Conservation (phyloP, 1,139 yeast genomes). For the Trichomonascaceae sp. region DNA sequence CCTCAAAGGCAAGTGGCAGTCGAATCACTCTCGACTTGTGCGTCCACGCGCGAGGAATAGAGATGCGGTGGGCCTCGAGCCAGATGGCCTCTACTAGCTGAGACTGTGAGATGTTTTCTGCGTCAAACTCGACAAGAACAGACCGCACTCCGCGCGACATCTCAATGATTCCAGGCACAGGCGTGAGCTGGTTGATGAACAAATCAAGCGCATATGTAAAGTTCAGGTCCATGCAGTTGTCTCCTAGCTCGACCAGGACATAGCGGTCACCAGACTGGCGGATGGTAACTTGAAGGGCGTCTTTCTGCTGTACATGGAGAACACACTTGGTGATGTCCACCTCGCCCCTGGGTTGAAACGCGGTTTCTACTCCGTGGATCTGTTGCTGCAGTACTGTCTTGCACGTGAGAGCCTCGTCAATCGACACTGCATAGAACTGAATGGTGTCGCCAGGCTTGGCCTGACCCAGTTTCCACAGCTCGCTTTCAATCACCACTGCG, state of each 20-base stretch:
- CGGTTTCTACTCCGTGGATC: slow-evolving; percentile 8
- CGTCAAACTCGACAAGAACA: slow-evolving; percentile 73
- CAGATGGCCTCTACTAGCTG: slow-evolving; percentile 45
- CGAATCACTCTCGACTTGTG: slow-evolving; percentile 71
- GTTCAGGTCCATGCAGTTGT: slow-evolving; percentile 72
- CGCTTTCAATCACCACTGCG: slow-evolving; percentile 90
- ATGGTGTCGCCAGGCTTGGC: slow-evolving; percentile 81
- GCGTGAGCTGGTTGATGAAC: slow-evolving; percentile 59
- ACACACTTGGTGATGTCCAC: slow-evolving; percentile 19
- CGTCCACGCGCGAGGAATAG: slow-evolving; percentile 75
- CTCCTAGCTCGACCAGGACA: slow-evolving; percentile 84
- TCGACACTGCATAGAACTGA: slow-evolving; percentile 65
- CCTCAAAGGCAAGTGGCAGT: slow-evolving; percentile 95
- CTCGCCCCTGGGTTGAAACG: slow-evolving; percentile 4
- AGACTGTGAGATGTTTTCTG: slow-evolving; percentile 43
- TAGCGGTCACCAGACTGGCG: slow-evolving; percentile 97
- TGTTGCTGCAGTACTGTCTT: slow-evolving; percentile 43
- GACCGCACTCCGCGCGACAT: slow-evolving; percentile 97
- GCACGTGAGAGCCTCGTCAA: slow-evolving; percentile 52
- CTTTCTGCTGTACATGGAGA: slow-evolving; percentile 30
- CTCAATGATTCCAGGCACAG: slow-evolving; percentile 75
- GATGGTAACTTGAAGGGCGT: slow-evolving; percentile 51
- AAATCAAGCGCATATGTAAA: slow-evolving; percentile 45
- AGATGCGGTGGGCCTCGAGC: slow-evolving; percentile 19
- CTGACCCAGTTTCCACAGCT: slow-evolving; percentile 98